Evolutionary conservation across 2,329 filamentous ascomycete genomes (phyloP).

Genomic region (Colletotrichum paranaense): DNA sequence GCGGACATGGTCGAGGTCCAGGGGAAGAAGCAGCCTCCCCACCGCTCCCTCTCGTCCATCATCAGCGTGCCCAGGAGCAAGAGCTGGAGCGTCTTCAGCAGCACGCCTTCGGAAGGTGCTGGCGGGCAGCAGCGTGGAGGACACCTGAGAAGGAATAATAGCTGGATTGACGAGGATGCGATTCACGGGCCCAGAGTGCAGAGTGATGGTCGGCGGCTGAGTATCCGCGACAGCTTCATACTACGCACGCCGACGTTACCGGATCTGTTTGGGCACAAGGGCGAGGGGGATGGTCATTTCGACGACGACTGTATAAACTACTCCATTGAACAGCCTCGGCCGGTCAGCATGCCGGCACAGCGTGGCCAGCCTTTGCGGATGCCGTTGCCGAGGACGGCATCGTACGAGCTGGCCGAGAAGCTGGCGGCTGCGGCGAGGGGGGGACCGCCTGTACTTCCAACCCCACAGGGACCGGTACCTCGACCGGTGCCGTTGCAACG

Average conservation of each 20-base stretch:
- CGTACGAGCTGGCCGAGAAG: conserved; percentile 35
- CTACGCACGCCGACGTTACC: conserved; percentile 51
- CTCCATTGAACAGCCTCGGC: conserved; percentile 24
- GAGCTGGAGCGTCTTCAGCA: conserved; percentile 42
- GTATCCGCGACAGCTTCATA: conserved; percentile 44
- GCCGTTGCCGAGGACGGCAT: conserved; percentile 30
- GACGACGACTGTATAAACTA: conserved; percentile 22
- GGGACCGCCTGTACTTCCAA: conserved; percentile 20
- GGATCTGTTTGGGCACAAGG: conserved; percentile 39
- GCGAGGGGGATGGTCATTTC: conserved; percentile 18
- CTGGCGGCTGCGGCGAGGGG: conserved; percentile 34
- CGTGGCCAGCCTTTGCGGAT: conserved; percentile 12
- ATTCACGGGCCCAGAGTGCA: conserved; percentile 59
- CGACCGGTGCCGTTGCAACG: conserved; percentile 36
- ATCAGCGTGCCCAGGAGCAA: conserved; percentile 38
- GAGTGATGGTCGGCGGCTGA: conserved; percentile 44
- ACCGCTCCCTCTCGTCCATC: conserved; percentile 19
- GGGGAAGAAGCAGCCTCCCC: conserved; percentile 1
- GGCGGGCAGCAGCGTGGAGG: conserved; percentile 6
- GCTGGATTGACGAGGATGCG: conserved; percentile 64
- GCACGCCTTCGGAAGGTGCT: neutral
- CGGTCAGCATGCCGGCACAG: conserved; percentile 20
- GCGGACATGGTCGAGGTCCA: conserved; percentile 27
- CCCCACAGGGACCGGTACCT: conserved; percentile 28
- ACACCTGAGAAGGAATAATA: conserved; percentile 34